Conservation (phyloP, 495 filamentous ascomycete species). For the Cladorrhinum samala region DNA sequence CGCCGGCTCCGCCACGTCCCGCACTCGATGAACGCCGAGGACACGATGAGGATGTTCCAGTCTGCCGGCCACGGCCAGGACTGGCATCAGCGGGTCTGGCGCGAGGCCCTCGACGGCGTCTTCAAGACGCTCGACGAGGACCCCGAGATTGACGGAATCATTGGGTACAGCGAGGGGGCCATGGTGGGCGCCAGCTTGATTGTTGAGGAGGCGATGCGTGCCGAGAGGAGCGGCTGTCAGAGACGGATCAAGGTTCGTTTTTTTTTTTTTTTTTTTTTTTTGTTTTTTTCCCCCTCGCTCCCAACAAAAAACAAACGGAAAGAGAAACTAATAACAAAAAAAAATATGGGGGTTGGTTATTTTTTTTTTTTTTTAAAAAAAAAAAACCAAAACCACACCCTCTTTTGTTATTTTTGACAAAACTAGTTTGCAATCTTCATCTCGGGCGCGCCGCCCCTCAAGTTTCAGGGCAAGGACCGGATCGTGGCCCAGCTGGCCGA, state of each 20-base stretch:
- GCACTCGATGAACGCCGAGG: constrained; percentile 41
- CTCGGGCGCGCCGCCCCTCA: constrained; percentile 47
- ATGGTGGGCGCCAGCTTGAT: constrained; percentile 45
- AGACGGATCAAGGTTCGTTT: constrained; percentile 40
- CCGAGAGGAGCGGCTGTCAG: constrained; percentile 29
- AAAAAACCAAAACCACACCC: background rate
- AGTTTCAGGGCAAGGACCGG: constrained; percentile 28
- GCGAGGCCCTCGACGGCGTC: constrained; percentile 28
- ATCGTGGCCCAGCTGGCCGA: constrained; percentile 37
- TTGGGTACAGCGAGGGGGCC: constrained; percentile 52
- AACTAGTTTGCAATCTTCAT: constrained; percentile 48
- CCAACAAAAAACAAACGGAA: too few species aligned
- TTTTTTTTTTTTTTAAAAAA: too few species aligned
- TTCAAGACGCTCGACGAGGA: constrained; percentile 32
- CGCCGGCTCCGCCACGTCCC: constrained; percentile 46
- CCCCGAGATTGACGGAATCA: constrained; percentile 40
- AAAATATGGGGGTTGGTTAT: too few species aligned
- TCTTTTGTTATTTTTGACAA: background rate
- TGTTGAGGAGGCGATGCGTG: constrained; percentile 40
- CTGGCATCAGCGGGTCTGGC: constrained; percentile 25
- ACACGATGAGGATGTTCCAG: constrained; percentile 41
- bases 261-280: too few species aligned
- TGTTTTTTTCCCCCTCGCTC: too few species aligned
- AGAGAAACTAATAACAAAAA: too few species aligned
- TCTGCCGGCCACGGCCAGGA: constrained; percentile 20